phyloP scores from a whole-genome alignment of 2,329 filamentous ascomycete species.

The Penicillium sp. region DNA sequence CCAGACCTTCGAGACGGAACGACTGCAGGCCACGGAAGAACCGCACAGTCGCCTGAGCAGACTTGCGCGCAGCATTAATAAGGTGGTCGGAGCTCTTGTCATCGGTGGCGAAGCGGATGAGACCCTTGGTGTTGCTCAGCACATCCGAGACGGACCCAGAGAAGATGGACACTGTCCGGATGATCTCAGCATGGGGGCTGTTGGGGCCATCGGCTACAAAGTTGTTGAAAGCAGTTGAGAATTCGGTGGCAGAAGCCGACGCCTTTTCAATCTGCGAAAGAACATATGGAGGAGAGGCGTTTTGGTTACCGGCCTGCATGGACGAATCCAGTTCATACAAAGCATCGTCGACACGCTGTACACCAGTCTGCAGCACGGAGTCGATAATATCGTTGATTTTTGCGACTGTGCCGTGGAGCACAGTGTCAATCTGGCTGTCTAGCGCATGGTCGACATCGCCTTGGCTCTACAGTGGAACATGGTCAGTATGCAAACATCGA shows the following conservation, averaged over 20 bases:
- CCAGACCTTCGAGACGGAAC: slow-evolving; percentile 87
- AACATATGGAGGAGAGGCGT: slow-evolving; percentile 89
- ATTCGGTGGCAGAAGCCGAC: slow-evolving; percentile 89
- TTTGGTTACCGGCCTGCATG: slow-evolving; percentile 99
- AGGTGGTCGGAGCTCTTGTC: slow-evolving; percentile 91
- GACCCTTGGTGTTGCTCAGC: slow-evolving; percentile 92
- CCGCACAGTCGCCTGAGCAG: slow-evolving; percentile 81
- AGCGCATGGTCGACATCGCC: slow-evolving; percentile 75
- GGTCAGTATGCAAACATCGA: background rate
- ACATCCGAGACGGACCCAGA: slow-evolving; percentile 89
- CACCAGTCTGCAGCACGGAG: slow-evolving; percentile 88
- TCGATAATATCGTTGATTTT: slow-evolving; percentile 99
- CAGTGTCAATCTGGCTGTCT: slow-evolving; percentile 85
- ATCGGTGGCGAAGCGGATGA: slow-evolving; percentile 87
- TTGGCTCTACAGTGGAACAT: slow-evolving; percentile 51
- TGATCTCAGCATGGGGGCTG: slow-evolving; percentile 83
- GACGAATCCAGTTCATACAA: slow-evolving; percentile 95
- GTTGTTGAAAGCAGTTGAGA: slow-evolving; percentile 97
- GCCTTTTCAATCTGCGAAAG: slow-evolving; percentile 97
- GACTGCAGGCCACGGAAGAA: slow-evolving; percentile 95
- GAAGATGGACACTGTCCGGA: slow-evolving; percentile 88
- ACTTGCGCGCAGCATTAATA: slow-evolving; percentile 75
- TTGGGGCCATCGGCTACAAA: slow-evolving; percentile 96
- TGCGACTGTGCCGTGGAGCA: slow-evolving; percentile 79
- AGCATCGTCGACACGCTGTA: slow-evolving; percentile 91